These are phyloP conservation scores for Ceratobasidium sp. DNA, from an alignment of 1,284 basidiomycete species.

Conservation along the genomic window DNA sequence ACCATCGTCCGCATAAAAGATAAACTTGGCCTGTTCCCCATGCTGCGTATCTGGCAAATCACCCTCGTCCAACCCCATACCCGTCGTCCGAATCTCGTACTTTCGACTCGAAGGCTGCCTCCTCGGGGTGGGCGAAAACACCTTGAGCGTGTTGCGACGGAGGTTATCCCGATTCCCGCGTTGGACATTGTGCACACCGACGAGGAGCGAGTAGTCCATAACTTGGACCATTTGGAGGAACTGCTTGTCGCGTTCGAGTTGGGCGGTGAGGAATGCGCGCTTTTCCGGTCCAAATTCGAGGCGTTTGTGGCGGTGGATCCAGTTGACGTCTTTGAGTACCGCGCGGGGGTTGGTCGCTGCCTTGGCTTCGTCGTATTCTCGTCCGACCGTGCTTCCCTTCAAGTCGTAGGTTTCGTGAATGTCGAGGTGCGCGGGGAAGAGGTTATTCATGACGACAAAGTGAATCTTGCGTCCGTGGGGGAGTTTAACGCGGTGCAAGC, in stretches of 20 bases:
- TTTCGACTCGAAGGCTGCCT: conserved; percentile 25
- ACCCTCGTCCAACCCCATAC: neutral
- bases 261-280: conserved; percentile 85
- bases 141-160: conserved; percentile 85
- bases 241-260: conserved; percentile 85
- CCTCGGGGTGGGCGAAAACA: conserved; percentile 75
- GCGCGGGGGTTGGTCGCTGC: conserved; percentile 81
- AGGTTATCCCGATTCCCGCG: conserved; percentile 92
- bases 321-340: conserved; percentile 95
- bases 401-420: conserved; percentile 98
- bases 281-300: conserved; percentile 95
- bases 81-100: conserved; percentile 23
- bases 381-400: conserved; percentile 91
- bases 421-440: conserved; percentile 97
- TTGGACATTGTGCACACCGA: conserved; percentile 92
- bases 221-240: conserved; percentile 84
- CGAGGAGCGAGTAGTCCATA: conserved; percentile 96
- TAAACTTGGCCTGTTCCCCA: conserved; percentile 81
- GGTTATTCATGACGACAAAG: conserved; percentile 99
- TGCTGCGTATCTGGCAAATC: conserved; percentile 72
- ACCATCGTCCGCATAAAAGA: conserved; percentile 98
- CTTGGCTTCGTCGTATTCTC: conserved; percentile 88
- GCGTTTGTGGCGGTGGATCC: conserved; percentile 81
- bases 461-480: conserved; percentile 95
- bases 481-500: conserved; percentile 95